Evolutionary conservation across 768 basidiomycete species (phyloP).

Genomic region (Candolleomyces efflorescens): DNA sequence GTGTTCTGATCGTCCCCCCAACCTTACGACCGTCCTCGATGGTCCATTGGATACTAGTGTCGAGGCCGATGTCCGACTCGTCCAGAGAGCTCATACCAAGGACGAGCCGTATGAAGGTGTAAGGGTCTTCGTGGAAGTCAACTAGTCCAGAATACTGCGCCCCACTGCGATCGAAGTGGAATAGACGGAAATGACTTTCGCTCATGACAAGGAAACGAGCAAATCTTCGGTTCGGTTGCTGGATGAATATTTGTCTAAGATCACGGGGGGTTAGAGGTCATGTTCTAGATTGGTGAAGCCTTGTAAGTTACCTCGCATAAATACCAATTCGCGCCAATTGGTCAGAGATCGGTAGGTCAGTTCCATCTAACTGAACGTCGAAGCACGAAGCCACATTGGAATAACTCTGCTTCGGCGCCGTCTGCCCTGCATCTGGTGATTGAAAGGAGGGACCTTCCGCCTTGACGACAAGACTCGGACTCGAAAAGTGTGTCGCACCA

Average conservation of each 20-base stretch:
- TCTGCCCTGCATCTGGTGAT: too few species aligned
- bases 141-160: not conserved
- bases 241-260: slow-evolving; percentile 2
- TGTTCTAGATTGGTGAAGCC: not conserved
- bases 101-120: slow-evolving; percentile 2
- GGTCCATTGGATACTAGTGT: slow-evolving; percentile 1
- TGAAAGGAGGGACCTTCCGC: too few species aligned
- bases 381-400: not conserved
- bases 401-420: too few species aligned
- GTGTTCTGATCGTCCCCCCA: not conserved
- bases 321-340: not conserved
- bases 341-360: not conserved
- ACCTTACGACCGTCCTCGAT: not conserved
- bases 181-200: not conserved
- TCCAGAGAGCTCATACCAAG: not conserved
- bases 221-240: slow-evolving; percentile 2
- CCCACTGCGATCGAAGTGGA: slow-evolving; percentile 5
- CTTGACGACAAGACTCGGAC: too few species aligned
- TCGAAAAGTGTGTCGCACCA: too few species aligned
- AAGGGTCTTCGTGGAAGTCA: not conserved
- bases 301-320: not conserved
- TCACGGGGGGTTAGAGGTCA: not conserved
- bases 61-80: not conserved
- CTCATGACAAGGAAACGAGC: not conserved
- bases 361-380: not conserved